Evolutionary conservation across 2,329 filamentous ascomycete species (phyloP).

Genomic region (Penicillium thymicola): DNA sequence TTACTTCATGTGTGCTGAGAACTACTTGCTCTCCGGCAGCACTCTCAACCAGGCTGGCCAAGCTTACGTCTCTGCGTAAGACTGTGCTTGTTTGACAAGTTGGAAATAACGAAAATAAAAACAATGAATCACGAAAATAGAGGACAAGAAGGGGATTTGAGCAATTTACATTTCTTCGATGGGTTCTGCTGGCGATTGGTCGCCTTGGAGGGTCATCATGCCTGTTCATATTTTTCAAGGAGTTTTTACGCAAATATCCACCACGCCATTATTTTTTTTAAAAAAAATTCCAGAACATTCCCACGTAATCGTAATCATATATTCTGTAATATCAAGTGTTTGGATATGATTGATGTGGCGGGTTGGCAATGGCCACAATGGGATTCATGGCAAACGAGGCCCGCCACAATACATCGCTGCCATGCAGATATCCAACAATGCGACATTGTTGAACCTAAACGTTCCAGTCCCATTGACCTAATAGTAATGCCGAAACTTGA

Average conservation of each 20-base stretch:
- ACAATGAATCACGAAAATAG: background rate
- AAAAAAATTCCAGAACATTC: background rate
- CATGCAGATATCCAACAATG: background rate
- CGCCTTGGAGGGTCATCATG: background rate
- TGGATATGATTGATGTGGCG: background rate
- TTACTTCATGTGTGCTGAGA: slow-evolving; percentile 40
- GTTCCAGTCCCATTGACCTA: background rate
- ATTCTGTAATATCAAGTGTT: background rate
- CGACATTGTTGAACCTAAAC: background rate
- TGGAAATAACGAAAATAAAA: background rate
- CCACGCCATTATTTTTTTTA: background rate
- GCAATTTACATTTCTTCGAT: background rate
- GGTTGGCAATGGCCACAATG: background rate
- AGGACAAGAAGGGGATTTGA: background rate
- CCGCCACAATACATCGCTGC: background rate
- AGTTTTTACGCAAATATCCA: slow-evolving; percentile 3
- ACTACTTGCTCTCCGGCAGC: slow-evolving; percentile 30
- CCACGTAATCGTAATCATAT: background rate
- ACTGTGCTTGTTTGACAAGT: background rate
- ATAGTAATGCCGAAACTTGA: background rate
- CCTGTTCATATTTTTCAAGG: background rate
- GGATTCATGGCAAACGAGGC: background rate
- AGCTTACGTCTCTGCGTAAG: slow-evolving; percentile 22
- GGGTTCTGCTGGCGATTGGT: background rate
- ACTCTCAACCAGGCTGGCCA: slow-evolving; percentile 30